Conservation (phyloP, 331 rosid species). For the Phaseolus coccineus region DNA sequence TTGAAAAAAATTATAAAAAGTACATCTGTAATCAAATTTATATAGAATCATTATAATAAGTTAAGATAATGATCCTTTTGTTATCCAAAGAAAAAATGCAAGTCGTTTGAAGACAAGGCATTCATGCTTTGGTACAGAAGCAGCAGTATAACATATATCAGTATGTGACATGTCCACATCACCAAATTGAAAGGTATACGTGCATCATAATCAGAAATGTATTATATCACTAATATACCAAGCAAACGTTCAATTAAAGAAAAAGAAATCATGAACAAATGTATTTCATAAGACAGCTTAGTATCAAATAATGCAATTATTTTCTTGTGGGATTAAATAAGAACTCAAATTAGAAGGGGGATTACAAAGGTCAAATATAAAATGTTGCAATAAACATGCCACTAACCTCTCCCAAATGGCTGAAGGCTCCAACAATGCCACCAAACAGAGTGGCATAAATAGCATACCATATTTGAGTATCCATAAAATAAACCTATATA, state of each 20-base stretch:
- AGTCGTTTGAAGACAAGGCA: not conserved
- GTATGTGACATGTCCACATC: not conserved
- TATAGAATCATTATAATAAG: not conserved
- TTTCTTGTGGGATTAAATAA: not conserved
- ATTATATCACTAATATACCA: conserved; percentile 10
- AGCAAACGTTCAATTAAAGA: not conserved
- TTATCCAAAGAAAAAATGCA: conserved; percentile 1
- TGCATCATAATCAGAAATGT: not conserved
- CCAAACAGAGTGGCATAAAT: conserved; percentile 92
- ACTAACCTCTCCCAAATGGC: conserved; percentile 99
- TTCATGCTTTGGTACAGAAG: not conserved
- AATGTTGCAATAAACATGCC: conserved; percentile 24
- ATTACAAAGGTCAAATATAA: conserved; percentile 26
- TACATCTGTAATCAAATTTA: not conserved
- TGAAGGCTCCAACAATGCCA: conserved; percentile 95
- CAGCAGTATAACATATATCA: not conserved
- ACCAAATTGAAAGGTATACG: not conserved
- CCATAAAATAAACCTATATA: conserved; percentile 93
- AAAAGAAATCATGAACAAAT: conserved; percentile 21
- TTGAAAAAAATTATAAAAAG: not conserved
- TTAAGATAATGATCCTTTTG: too few species aligned
- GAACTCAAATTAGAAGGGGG: not conserved
- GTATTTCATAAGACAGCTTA: conserved; percentile 28
- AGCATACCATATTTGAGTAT: conserved; percentile 98
- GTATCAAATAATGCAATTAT: conserved; percentile 6